Evolutionary conservation across 2,329 filamentous ascomycete genomes (phyloP), one percentile per base, ranked within the genome.

Genomic region (Colletotrichum caudatum): DNA sequence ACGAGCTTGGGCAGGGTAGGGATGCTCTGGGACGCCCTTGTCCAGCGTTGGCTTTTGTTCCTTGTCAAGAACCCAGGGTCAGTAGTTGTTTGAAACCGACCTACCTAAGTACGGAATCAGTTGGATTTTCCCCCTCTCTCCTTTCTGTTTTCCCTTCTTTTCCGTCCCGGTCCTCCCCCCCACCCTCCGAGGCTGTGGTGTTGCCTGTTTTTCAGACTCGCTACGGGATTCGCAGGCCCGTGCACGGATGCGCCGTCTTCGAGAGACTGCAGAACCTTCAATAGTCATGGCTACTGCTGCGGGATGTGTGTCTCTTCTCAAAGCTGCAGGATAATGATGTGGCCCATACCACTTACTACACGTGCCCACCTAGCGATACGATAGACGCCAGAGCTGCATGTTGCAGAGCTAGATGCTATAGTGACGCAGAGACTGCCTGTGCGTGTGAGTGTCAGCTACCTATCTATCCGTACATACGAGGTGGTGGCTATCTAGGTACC

Each of bases 31-130:
- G 59, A 29, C 46, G 65, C 69, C 69, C 69, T 63, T 69, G 66
- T 66, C 60, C 35, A 69, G 66, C 53, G 51, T 37, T 58, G 23
- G 41, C 18, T 68, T 48, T 57, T 35, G 16, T 44, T 69, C 61
- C 44, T 65, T 57, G 44, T 58, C 56, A 23, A 56, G 35, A 39
- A 35, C 33, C 67, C 41, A 66, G 63, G 67, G 56, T 61, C 41
- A 7, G 33, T 51, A 7, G 33, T 51, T 57, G 56, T 65, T 72
- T 71, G 70, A 71, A 71, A 70, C 70, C 62, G 33, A 72, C 56
- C 29, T 29, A 29, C 29, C 29, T 29, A 4, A 29, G 23, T 72
- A 29, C 37, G 48, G 39, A 65, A 44, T 57, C 23, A 41, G 58
- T 60, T 46, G 18, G 46, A 53, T 33, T 39, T 58, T 58, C 23